Base-by-base conservation (phyloP, 148 eudicot species). In the Selenicereus undatus region DNA sequence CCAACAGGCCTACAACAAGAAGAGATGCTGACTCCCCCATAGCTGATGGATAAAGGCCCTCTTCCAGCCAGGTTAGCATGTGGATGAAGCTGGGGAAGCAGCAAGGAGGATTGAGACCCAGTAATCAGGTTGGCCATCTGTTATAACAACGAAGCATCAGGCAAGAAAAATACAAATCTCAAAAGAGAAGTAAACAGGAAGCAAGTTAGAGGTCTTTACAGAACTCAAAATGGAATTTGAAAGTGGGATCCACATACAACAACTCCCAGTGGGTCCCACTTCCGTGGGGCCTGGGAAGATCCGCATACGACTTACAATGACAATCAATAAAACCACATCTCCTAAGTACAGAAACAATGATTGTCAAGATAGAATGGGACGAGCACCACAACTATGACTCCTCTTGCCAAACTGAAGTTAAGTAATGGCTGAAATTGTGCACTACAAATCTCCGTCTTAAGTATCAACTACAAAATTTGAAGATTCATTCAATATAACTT, bases 111-210 rank as follows among this genome's bases (percentile, higher is more conserved):
- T 50, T 87, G 89, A 73, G 86, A 80, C 13, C 75, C 77, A 26
- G 79, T 51, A 16, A 85, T 51, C 60, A 85, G 58, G 78, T 52
- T 82, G 48, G 89, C 87, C 89, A 87, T 87, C 89, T 87, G 85
- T 78, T 73, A 78, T 62, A 65, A 42, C 78, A 72, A 17, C 72
- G 1, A 65, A 14, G 35, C 8, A 26, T 64, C 51, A 51, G 36
- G 52, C 21, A 42, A 66, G 17, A 56, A 17, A 71, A 56, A 16
- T 18, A 56, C 18, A 16, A 56, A 65, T n/a, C 42, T 21, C 52
- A 58, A 72, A 56, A 5, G 5, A 73, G 14, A 69, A 42, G 58
- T 39, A 20, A 12, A 66, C 62, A 70, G 24, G 62, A 73, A 62
- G 72, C 27, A 62, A 80, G 14, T 17, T 39, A 43, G 22, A 42